phyloP scores from a whole-genome alignment of 179 eudicot species.

The Silene vulgaris region DNA sequence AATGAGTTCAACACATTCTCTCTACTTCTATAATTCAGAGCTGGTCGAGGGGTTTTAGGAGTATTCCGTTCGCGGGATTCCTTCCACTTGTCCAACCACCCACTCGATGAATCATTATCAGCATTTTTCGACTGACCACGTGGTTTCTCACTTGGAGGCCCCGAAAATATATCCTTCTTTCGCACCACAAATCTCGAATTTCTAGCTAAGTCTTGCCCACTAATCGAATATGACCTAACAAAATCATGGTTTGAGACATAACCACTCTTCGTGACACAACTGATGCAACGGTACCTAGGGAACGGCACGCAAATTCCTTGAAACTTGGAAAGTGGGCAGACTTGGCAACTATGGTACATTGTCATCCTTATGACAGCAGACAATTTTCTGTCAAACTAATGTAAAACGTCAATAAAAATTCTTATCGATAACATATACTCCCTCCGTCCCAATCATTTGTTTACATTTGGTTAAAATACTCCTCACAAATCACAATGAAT shows the following conservation, averaged over 20 bases:
- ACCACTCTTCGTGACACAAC: slow-evolving; percentile 6
- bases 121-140: background rate
- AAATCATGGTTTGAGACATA: slow-evolving; percentile 2
- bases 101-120: slow-evolving; percentile 23
- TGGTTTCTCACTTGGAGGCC: slow-evolving; percentile 15
- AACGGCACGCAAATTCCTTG: slow-evolving; percentile 20
- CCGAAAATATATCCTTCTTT: background rate
- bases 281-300: slow-evolving; percentile 17
- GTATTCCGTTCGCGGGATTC: slow-evolving; percentile 29
- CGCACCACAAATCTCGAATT: slow-evolving; percentile 11
- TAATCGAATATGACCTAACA: background rate
- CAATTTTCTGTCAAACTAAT: slow-evolving; percentile 13
- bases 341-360: slow-evolving; percentile 44
- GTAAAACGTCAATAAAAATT: slow-evolving; percentile 12
- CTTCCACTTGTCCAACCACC: slow-evolving; percentile 81
- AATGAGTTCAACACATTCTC: slow-evolving; percentile 23
- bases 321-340: slow-evolving; percentile 50
- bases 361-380: slow-evolving; percentile 37
- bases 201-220: slow-evolving; percentile 8
- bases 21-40: slow-evolving; percentile 44
- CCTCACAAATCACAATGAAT: too few relatives aligned
- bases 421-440: background rate
- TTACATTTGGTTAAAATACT: too few relatives aligned
- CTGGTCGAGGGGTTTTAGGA: slow-evolving; percentile 42
- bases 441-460: too few relatives aligned